These are phyloP conservation scores for Podospora anserina DNA, from an alignment of 495 filamentous ascomycete genomes.

Conservation along the genomic window DNA sequence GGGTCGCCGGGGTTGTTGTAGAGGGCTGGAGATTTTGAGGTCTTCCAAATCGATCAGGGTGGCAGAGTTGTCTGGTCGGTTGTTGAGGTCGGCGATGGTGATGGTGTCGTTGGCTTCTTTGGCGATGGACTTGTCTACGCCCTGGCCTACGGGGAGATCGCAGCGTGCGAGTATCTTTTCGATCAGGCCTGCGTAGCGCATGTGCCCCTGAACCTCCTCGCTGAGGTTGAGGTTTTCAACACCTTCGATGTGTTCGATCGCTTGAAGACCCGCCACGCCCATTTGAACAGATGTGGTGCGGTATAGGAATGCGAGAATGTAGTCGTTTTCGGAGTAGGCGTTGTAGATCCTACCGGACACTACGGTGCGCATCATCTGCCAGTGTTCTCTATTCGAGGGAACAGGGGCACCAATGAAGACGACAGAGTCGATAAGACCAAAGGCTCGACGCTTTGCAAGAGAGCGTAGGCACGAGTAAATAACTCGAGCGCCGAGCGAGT, in stretches of 20 bases:
- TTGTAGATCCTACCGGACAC: conserved; percentile 74
- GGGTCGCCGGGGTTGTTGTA: background rate
- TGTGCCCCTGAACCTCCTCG: conserved; percentile 67
- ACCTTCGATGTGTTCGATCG: conserved; percentile 58
- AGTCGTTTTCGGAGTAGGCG: conserved; percentile 74
- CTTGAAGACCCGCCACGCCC: conserved; percentile 71
- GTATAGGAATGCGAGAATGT: conserved; percentile 73
- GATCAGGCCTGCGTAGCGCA: conserved; percentile 66
- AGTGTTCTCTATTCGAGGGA: conserved; percentile 61
- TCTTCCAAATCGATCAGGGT: conserved; percentile 52
- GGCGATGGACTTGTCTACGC: conserved; percentile 48
- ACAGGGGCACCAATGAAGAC: conserved; percentile 79
- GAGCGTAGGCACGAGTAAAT: conserved; percentile 71
- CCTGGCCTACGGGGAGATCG: conserved; percentile 64
- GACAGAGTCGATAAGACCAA: conserved; percentile 75
- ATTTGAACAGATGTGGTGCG: conserved; percentile 71
- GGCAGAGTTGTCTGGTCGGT: conserved; percentile 28
- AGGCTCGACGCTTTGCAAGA: conserved; percentile 67
- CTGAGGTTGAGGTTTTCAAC: conserved; percentile 77
- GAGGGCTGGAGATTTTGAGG: conserved; percentile 21
- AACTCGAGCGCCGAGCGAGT: conserved; percentile 78
- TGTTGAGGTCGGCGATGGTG: conserved; percentile 26
- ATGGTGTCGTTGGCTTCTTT: conserved; percentile 51
- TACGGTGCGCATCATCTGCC: conserved; percentile 66
- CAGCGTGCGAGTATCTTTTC: conserved; percentile 65